Evolutionary conservation across 805 yeast species (phyloP).

Genomic region (Metschnikowia gruessii): DNA sequence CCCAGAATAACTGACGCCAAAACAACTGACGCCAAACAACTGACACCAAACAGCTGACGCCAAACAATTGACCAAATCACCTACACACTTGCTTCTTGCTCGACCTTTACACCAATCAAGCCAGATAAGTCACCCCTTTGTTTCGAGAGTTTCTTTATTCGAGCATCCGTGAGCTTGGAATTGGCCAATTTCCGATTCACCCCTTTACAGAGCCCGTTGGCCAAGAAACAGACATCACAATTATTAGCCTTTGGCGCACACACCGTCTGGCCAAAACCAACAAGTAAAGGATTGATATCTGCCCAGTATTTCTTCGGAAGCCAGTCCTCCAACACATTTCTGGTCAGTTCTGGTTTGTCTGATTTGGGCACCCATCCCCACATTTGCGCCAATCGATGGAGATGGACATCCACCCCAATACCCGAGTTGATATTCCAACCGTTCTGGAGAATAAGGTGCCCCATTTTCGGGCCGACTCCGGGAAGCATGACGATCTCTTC

Average conservation of each 20-base stretch:
- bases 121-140: conserved; percentile 34
- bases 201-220: conserved; percentile 54
- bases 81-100: not conserved
- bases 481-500: conserved; percentile 68
- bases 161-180: conserved; percentile 24
- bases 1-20: too few relatives aligned
- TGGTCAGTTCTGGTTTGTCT: conserved; percentile 71
- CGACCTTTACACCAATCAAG: conserved; percentile 13
- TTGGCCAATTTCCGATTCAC: conserved; percentile 46
- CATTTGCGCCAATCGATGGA: conserved; percentile 73
- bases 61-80: too few relatives aligned
- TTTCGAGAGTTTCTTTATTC: conserved; percentile 28
- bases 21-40: too few relatives aligned
- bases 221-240: conserved; percentile 69
- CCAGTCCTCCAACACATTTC: conserved; percentile 69
- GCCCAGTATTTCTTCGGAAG: conserved; percentile 72
- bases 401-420: conserved; percentile 93
- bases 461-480: conserved; percentile 97
- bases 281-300: conserved; percentile 80
- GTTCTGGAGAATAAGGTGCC: conserved; percentile 69
- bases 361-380: conserved; percentile 70
- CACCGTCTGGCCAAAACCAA: conserved; percentile 90
- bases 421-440: conserved; percentile 80
- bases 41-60: too few relatives aligned
- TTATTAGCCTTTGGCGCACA: conserved; percentile 69